phyloP scores from a whole-genome alignment of 192 early-diverging fungal species.

The Kappamyces sp. region DNA sequence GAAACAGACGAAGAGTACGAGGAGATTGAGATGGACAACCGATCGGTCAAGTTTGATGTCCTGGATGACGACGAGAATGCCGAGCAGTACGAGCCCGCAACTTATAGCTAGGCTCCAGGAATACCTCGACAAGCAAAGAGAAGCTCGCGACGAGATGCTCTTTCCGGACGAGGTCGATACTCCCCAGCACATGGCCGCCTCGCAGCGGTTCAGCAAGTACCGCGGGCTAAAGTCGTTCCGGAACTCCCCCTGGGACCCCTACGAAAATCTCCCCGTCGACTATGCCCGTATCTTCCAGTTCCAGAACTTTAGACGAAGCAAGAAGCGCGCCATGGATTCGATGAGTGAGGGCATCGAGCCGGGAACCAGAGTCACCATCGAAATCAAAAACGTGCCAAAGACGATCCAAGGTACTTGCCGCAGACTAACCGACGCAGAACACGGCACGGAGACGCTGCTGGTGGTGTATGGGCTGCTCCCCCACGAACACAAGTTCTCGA shows the following conservation, averaged over 20 bases:
- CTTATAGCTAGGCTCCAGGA: conserved; percentile 23
- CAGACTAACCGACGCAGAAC: background rate
- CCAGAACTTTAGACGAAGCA: conserved; percentile 77
- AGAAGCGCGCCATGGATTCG: conserved; percentile 61
- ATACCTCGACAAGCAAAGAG: conserved; percentile 59
- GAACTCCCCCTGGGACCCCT: conserved; percentile 95
- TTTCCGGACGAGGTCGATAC: conserved; percentile 99
- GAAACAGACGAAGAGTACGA: conserved; percentile 46
- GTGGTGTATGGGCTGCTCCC: conserved; percentile 68
- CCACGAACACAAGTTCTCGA: conserved; percentile 92
- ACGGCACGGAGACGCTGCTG: conserved; percentile 26
- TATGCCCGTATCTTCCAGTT: conserved; percentile 97
- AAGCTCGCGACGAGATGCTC: conserved; percentile 69
- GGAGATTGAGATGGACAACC: conserved; percentile 39
- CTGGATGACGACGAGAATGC: conserved; percentile 37
- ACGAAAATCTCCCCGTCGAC: conserved; percentile 95
- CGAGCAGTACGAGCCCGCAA: conserved; percentile 14
- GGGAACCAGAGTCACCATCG: conserved; percentile 70
- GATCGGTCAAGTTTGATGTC: conserved; percentile 27
- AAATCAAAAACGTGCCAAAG: conserved; percentile 63
- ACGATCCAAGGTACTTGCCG: conserved; percentile 37
- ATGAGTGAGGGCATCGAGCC: conserved; percentile 48
- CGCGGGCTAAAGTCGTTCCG: conserved; percentile 92
- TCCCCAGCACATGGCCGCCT: conserved; percentile 75
- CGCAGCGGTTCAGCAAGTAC: conserved; percentile 85